Conservation (phyloP, 2,329 filamentous ascomycete genomes). For the Trichoderma hamatum region DNA sequence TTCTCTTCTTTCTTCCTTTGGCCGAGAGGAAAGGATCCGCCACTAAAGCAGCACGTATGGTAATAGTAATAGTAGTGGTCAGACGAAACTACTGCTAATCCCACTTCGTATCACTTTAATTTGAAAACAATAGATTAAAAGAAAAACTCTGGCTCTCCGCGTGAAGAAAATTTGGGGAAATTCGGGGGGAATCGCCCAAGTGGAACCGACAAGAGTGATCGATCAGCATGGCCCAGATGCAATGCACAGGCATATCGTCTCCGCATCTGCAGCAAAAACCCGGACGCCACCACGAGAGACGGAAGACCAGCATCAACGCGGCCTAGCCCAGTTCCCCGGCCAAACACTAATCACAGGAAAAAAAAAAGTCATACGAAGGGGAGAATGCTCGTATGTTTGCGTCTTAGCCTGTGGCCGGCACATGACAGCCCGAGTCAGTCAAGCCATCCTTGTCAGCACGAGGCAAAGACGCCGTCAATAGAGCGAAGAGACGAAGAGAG, state of each 20-base stretch:
- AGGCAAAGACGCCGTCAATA: not conserved
- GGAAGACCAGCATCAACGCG: not conserved
- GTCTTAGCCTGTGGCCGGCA: not conserved
- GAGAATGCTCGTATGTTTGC: not conserved
- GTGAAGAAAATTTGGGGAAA: constrained; percentile 1
- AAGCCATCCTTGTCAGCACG: constrained; percentile 12
- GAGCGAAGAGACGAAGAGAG: not conserved
- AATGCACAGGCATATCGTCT: not conserved
- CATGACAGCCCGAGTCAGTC: constrained; percentile 21
- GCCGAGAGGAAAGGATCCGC: not conserved
- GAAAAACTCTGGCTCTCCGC: constrained; percentile 3
- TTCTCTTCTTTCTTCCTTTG: not conserved
- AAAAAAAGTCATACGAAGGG: not conserved
- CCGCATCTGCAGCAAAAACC: constrained; percentile 1
- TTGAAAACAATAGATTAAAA: not conserved
- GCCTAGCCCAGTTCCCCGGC: not conserved
- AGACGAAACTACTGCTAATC: not conserved
- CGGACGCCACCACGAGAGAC: not conserved
- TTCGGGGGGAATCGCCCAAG: not conserved
- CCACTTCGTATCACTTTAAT: not conserved
- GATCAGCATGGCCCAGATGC: constrained; percentile 1
- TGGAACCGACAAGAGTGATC: constrained; percentile 6
- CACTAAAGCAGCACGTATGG: not conserved
- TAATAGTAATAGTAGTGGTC: not conserved
- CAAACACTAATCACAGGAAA: not conserved